Conservation (phyloP, 352 stramenopile species). For the Phytophthora syringae region DNA sequence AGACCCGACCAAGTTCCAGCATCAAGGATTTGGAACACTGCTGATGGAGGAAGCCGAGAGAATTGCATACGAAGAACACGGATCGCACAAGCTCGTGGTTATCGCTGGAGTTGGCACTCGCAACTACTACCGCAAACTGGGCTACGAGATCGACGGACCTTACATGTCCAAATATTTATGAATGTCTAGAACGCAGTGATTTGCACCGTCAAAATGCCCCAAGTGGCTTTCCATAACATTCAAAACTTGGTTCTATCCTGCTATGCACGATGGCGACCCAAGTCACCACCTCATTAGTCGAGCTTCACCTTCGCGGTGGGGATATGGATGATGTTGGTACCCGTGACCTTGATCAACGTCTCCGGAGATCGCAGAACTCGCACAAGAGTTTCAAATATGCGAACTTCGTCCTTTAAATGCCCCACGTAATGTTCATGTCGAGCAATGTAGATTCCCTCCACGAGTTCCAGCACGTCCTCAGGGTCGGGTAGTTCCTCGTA, state of each 20-base stretch:
- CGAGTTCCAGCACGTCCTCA: conserved; percentile 84
- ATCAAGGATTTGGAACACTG: conserved; percentile 96
- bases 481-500: conserved; percentile 85
- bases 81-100: conserved; percentile 95
- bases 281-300: conserved; percentile 43
- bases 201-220: too few relatives aligned
- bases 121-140: conserved; percentile 98
- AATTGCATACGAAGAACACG: conserved; percentile 95
- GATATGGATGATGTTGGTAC: conserved; percentile 88
- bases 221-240: too few relatives aligned
- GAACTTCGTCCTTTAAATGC: conserved; percentile 88
- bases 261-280: too few relatives aligned
- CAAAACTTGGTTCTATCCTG: too few relatives aligned
- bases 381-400: conserved; percentile 89
- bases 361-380: conserved; percentile 85
- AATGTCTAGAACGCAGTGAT: conserved; percentile 15
- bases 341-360: conserved; percentile 86
- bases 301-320: conserved; percentile 85
- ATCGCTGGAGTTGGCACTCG: conserved; percentile 96
- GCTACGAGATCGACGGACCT: conserved; percentile 95
- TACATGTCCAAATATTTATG: conserved; percentile 97
- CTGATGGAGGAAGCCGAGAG: conserved; percentile 98
- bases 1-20: conserved; percentile 97
- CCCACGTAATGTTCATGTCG: conserved; percentile 84
- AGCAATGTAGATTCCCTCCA: conserved; percentile 90